Conservation (phyloP, 805 yeast genomes). For the Metschnikowia aberdeeniae region DNA sequence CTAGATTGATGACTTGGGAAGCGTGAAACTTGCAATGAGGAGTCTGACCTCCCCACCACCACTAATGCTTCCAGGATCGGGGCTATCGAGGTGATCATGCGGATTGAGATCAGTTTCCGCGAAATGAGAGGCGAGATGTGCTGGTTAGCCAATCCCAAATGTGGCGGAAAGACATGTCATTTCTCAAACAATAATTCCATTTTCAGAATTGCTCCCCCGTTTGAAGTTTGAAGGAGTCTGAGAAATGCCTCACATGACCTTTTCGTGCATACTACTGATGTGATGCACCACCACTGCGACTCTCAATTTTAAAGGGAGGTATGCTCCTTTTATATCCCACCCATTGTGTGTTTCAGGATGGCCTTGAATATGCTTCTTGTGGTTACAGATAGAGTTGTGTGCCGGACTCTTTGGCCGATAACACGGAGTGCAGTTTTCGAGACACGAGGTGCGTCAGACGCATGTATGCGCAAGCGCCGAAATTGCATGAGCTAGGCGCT, state of each 20-base stretch:
- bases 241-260: too few relatives aligned
- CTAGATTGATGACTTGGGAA: background rate
- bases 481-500: conserved; percentile 2
- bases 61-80: conserved; percentile 14
- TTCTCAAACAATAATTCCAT: too few relatives aligned
- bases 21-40: conserved; percentile 8
- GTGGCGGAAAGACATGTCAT: too few relatives aligned
- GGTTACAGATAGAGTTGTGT: background rate
- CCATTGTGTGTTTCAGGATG: background rate
- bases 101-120: background rate
- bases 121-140: background rate
- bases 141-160: background rate
- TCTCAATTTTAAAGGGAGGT: too few relatives aligned
- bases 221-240: too few relatives aligned
- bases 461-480: conserved; percentile 2
- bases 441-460: conserved; percentile 2
- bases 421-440: conserved; percentile 1
- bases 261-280: too few relatives aligned
- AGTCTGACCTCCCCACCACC: conserved; percentile 13
- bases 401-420: conserved; percentile 1
- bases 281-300: too few relatives aligned
- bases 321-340: background rate
- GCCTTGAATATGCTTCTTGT: background rate
- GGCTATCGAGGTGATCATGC: conserved; percentile 12
- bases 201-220: too few relatives aligned